Evolutionary conservation across 768 basidiomycete genomes (phyloP).

Genomic region (Hygrophorus russula): DNA sequence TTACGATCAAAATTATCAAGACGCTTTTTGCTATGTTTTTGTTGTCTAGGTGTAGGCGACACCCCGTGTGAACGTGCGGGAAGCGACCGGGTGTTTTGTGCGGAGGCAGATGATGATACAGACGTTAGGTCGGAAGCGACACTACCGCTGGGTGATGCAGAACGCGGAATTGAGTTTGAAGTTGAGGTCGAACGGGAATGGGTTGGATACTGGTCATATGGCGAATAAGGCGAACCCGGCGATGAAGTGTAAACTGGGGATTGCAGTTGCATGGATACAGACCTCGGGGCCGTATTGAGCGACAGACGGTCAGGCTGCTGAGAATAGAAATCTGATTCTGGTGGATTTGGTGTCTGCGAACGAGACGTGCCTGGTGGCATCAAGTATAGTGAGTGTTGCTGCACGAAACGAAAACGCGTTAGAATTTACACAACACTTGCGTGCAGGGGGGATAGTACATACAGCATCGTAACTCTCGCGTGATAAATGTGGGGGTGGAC

Average conservation of each 20-base stretch:
- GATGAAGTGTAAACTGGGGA: constrained; percentile 35
- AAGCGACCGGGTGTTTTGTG: constrained; percentile 9
- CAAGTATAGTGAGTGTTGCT: constrained; percentile 22
- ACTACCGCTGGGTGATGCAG: constrained; percentile 55
- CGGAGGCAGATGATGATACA: constrained; percentile 28
- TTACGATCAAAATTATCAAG: constrained; percentile 68
- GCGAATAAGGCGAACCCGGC: constrained; percentile 36
- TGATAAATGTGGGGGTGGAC: neutral
- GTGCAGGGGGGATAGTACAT: neutral
- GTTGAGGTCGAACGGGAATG: constrained; percentile 37
- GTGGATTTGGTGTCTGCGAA: constrained; percentile 25
- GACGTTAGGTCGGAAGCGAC: constrained; percentile 42
- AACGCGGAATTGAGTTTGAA: constrained; percentile 32
- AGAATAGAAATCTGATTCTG: constrained; percentile 19
- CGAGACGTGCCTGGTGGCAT: constrained; percentile 24
- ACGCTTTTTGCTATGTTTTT: constrained; percentile 59
- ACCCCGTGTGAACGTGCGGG: constrained; percentile 8
- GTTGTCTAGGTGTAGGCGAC: constrained; percentile 16
- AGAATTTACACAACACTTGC: neutral
- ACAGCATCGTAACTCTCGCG: neutral
- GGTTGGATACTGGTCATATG: constrained; percentile 25
- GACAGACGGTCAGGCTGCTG: constrained; percentile 21
- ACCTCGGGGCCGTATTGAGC: constrained; percentile 15
- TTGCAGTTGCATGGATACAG: constrained; percentile 17
- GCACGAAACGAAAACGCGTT: constrained; percentile 11